These are phyloP conservation scores for Niebla homalea DNA, from an alignment of 495 filamentous ascomycete species.

Conservation along the genomic window DNA sequence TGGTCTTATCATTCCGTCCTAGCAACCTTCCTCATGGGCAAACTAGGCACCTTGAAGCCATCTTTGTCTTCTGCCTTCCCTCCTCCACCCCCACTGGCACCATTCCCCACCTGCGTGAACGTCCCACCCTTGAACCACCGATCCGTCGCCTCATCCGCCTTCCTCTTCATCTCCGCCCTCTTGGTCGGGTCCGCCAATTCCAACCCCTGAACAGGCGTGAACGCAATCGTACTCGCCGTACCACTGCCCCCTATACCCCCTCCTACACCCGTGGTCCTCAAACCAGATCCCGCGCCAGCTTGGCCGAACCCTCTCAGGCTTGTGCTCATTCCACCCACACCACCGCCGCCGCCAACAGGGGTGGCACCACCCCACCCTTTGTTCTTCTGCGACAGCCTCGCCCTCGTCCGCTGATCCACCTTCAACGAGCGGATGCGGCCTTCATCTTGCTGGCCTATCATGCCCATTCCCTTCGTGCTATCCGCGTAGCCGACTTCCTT, in stretches of 20 bases:
- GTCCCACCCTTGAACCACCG: constrained; percentile 92
- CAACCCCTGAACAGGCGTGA: constrained; percentile 86
- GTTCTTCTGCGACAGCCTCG: constrained; percentile 87
- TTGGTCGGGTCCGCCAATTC: constrained; percentile 94
- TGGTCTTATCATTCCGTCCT: constrained; percentile 17
- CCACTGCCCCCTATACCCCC: constrained; percentile 50
- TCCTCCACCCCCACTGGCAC: constrained; percentile 54
- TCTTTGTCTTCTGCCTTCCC: constrained; percentile 25
- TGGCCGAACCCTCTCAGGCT: constrained; percentile 67
- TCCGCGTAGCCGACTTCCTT: constrained; percentile 90
- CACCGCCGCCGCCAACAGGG: constrained; percentile 39
- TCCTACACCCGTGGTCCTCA: constrained; percentile 60
- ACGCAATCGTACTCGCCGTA: constrained; percentile 78
- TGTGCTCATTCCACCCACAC: constrained; percentile 49
- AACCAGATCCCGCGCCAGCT: constrained; percentile 51
- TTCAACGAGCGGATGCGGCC: constrained; percentile 77
- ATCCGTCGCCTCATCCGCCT: constrained; percentile 87
- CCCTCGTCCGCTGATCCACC: constrained; percentile 84
- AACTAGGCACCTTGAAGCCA: constrained; percentile 38
- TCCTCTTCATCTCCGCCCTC: constrained; percentile 63
- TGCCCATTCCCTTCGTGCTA: constrained; percentile 76
- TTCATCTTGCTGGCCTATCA: constrained; percentile 81
- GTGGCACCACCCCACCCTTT: constrained; percentile 84
- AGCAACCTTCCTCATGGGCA: constrained; percentile 36
- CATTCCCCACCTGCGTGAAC: constrained; percentile 73